These are phyloP conservation scores for Shiraia sp. DNA, from an alignment of 2,329 filamentous ascomycete genomes.

Conservation along the genomic window DNA sequence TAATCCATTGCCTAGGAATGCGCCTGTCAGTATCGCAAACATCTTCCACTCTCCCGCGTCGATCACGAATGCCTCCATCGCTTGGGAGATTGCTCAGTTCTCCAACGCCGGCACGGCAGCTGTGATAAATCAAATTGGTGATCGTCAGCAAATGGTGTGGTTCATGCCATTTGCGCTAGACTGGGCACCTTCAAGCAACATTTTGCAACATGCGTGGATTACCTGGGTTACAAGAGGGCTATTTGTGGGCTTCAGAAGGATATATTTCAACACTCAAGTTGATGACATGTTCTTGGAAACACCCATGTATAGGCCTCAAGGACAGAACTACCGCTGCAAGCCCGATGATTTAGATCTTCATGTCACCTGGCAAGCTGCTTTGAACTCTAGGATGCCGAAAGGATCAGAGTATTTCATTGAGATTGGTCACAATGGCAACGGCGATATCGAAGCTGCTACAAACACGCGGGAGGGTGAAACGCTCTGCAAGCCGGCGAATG, in stretches of 20 bases:
- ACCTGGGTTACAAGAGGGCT: conserved; percentile 65
- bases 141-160: conserved; percentile 65
- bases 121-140: conserved; percentile 62
- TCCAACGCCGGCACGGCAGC: conserved; percentile 57
- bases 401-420: conserved; percentile 44
- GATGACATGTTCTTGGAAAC: conserved; percentile 65
- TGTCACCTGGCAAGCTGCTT: conserved; percentile 32
- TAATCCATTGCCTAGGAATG: conserved; percentile 22
- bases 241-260: conserved; percentile 60
- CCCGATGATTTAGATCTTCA: conserved; percentile 36
- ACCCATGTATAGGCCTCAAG: conserved; percentile 48
- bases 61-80: conserved; percentile 57
- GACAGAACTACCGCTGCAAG: conserved; percentile 54
- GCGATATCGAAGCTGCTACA: conserved; percentile 41
- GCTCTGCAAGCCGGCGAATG: conserved; percentile 35
- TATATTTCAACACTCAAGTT: conserved; percentile 61
- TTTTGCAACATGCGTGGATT: conserved; percentile 65
- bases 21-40: conserved; percentile 34
- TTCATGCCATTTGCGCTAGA: conserved; percentile 59
- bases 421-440: conserved; percentile 45
- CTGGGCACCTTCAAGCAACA: conserved; percentile 60
- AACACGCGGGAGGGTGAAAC: conserved; percentile 25
- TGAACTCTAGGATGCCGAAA: conserved; percentile 38
- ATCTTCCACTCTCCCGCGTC: conserved; percentile 64
- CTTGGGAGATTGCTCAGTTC: conserved; percentile 56